Evolutionary conservation across 805 yeast species (phyloP), one percentile per base, ranked within the genome.

Genomic region (Helenozyma baotianmanensis): DNA sequence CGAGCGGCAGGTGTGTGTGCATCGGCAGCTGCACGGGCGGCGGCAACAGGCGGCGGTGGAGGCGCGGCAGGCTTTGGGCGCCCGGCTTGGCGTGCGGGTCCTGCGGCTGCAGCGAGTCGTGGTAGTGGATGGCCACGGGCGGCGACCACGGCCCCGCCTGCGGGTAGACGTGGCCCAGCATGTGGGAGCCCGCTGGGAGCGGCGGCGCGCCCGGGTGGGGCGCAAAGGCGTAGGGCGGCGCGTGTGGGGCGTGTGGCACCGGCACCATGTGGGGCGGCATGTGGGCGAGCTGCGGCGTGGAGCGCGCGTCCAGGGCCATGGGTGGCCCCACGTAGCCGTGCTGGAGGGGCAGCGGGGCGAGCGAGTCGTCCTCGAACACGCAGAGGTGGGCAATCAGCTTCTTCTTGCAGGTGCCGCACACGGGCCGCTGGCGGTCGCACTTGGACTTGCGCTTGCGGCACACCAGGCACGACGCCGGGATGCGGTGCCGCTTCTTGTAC

Each of bases 311-410:
- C 17, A 29, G 18, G 10, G 35, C 25, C 32, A 35, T 22, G 18
- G 23, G 17, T 8, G 23, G 23, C 18, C 35, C 27, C 15, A 40
- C 29, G 14, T 54, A 54, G 4, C 47, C 14, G 29, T 10, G 22
- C 14, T 32, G 35, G 16, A 21, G 15, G 19, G 34, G 21, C 19
- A 16, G 18, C 5, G 13, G 21, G 21, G 25, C 18, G 13, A 21
- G 9, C 9, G 14, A 13, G 21, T 29, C 40, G 25, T 45, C 47
- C n/a, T 63, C 70, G 40, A 59, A 66, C 33, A 32, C 56, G 40
- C 72, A 66, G 12, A 64, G 41, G 38, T 66, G 72, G 16, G 70
- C 68, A 22, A 66, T 60, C 30, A 67, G 62, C 42, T 64, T 66
- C 52, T 60, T 58, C 33, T 51, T 51, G 43, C 72, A 66, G 13